A percentile compares a stretch with the other conserved stretches of the same genome.
These are phyloP conservation scores for Starmerella stigmatis DNA, from an alignment of 805 yeast genomes.

Conservation along the genomic window DNA sequence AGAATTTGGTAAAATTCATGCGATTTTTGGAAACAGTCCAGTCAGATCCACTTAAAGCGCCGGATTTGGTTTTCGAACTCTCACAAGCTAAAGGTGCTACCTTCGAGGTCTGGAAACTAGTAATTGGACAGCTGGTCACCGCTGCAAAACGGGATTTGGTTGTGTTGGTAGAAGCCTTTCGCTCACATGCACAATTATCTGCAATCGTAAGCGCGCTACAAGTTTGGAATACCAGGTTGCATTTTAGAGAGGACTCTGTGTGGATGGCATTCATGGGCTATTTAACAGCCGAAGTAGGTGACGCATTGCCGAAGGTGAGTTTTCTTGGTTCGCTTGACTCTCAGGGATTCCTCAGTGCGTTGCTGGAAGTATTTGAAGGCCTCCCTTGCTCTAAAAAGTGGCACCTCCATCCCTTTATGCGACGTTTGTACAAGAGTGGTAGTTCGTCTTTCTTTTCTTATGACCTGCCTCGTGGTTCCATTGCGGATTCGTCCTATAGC, in stretches of 20 bases:
- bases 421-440: background rate
- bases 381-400: slow-evolving; percentile 9
- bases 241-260: background rate
- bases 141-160: background rate
- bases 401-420: slow-evolving; percentile 4
- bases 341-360: background rate
- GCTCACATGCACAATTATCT: background rate
- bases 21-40: no score
- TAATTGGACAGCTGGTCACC: background rate
- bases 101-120: background rate
- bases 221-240: background rate
- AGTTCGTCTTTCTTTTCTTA: no score
- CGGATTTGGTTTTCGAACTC: background rate
- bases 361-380: background rate
- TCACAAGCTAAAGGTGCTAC: background rate
- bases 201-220: slow-evolving; percentile 1
- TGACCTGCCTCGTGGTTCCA: no score
- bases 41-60: no score
- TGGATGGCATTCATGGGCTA: slow-evolving; percentile 9
- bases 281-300: slow-evolving; percentile 1
- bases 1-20: no score
- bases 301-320: background rate
- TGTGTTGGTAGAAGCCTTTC: background rate
- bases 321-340: background rate
- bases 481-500: no score